Evolutionary conservation across 2,329 filamentous ascomycete genomes (phyloP), one percentile per base, ranked within the genome.

Genomic region (Ciborinia camelliae): DNA sequence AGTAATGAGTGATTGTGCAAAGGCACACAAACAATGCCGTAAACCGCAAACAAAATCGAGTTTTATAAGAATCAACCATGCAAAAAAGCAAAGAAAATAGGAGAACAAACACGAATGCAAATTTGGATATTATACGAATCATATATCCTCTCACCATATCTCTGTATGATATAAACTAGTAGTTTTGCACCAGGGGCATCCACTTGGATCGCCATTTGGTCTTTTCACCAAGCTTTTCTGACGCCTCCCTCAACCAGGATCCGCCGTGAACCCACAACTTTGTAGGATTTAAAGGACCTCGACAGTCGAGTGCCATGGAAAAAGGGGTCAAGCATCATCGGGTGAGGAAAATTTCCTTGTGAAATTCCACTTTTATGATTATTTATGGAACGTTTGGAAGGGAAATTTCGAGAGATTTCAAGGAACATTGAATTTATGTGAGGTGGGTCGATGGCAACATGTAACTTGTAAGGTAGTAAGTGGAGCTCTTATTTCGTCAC

Each of bases 311-410:
- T 55, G 35, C 23, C 8, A 18, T 30, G 28, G n/a, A 39, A 55
- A 54, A 51, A 35, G 60, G 60, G 60, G 39, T 57, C 39, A 57
- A 57, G 54, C 54, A 57, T 57, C 54, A 57, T 57, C 41, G 30
- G 28, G n/a, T n/a, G 41, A 59, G 55, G 14, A 26, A 43, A 59
- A 23, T 12, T 59, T 37, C 55, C 41, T 47, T 59, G 41, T 26
- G 30, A 26, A 47, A 35, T 30, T 57, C 61, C 61, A 63, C 61
- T 62, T 62, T 58, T 63, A 9, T 32, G 28, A 10, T 30, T 41
- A 48, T 63, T 32, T 57, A 48, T 57, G 61, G 51, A 57, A 58
- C 41, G 10, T 47, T 7, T 14, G 35, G 35, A 37, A 47, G 41
- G 41, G 30, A 48, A 47, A 37, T 39, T 2, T 43, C 45, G 37